A percentile compares a stretch with the other conserved stretches of the same genome.
Evolutionary conservation across 2,329 filamentous ascomycete species (phyloP).

Genomic region (Fusarium illudens): DNA sequence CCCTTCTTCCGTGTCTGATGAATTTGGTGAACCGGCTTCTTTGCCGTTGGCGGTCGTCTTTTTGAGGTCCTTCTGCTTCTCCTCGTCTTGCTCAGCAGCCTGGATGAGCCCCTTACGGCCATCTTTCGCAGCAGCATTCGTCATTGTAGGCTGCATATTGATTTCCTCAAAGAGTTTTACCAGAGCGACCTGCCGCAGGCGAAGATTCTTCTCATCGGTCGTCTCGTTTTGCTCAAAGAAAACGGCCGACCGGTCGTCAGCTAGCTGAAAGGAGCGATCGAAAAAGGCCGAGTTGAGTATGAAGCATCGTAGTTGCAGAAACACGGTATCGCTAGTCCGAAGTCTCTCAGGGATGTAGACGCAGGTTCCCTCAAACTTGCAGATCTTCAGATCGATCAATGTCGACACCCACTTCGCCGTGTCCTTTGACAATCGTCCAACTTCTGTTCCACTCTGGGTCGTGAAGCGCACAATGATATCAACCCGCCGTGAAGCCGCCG

Average conservation of each 20-base stretch:
- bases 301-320: slow-evolving; percentile 83
- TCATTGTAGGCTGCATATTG: slow-evolving; percentile 77
- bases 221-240: slow-evolving; percentile 89
- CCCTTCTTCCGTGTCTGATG: slow-evolving; percentile 81
- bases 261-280: slow-evolving; percentile 63
- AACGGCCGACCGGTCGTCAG: slow-evolving; percentile 74
- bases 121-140: slow-evolving; percentile 80
- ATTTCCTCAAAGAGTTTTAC: slow-evolving; percentile 92
- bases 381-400: slow-evolving; percentile 88
- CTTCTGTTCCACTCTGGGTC: slow-evolving; percentile 78
- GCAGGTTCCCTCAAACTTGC: slow-evolving; percentile 84
- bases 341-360: slow-evolving; percentile 88
- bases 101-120: slow-evolving; percentile 85
- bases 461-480: slow-evolving; percentile 95
- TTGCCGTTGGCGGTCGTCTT: slow-evolving; percentile 45
- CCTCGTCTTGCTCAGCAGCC: slow-evolving; percentile 88
- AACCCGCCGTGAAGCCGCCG: slow-evolving; percentile 69
- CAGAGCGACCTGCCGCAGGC: slow-evolving; percentile 84
- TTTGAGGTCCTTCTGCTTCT: slow-evolving; percentile 67
- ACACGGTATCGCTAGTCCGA: slow-evolving; percentile 93
- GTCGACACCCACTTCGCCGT: slow-evolving; percentile 91
- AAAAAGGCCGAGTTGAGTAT: slow-evolving; percentile 80
- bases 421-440: slow-evolving; percentile 88
- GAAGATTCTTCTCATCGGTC: slow-evolving; percentile 81
- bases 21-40: slow-evolving; percentile 57